Base-by-base conservation (phyloP, 2,329 filamentous ascomycete genomes). In the Metarhizium brunneum region DNA sequence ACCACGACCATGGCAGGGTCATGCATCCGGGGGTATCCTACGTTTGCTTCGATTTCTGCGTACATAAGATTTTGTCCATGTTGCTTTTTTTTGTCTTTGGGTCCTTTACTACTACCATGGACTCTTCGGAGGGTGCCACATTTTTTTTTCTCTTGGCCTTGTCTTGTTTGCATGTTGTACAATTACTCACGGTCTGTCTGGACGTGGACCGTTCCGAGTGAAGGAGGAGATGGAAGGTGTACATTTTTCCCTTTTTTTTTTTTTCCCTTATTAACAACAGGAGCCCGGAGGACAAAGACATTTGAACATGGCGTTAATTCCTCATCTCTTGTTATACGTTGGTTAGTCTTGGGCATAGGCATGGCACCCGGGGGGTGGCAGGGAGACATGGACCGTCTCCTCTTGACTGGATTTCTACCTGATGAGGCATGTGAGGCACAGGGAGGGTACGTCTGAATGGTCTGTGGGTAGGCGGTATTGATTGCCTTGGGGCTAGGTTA, bases 131-230 rank as follows among this genome's bases (percentile, higher is more conserved):
- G 3, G 25, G 25, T 25, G 25, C 25, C 25, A 25, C 25, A 25
- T 10, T 54, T 48, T 47, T 36, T 35, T 35, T 35, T 35, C 10
- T 35, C 10, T 35, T 35, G 38, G 38, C 29, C 13, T 51, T 45
- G 40, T 25, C 36, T 47, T 47, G 42, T 50, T 54, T 43, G 53
- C 47, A 40, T 56, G 47, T 50, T 55, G 47, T 56, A 56, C 42
- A 14, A 56, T 54, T 40, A 56, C 40, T 32, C 42, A 25, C 47
- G 36, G 18, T 38, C 47, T 47, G 16, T n/a, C 20, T 36, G 53
- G 13, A 49, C 20, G 36, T 18, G 38, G 50, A 6, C 11, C 18
- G 38, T 20, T 16, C 10, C 18, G 30, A 20, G 32, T 56, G 18
- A 35, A 35, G 32, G 50, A 36, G 20, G 38, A 25, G 32, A 38